A percentile compares a stretch with the other conserved stretches of the same genome.
phyloP scores from a whole-genome alignment of 768 basidiomycete species.

The Asterophora lycoperdoides region DNA sequence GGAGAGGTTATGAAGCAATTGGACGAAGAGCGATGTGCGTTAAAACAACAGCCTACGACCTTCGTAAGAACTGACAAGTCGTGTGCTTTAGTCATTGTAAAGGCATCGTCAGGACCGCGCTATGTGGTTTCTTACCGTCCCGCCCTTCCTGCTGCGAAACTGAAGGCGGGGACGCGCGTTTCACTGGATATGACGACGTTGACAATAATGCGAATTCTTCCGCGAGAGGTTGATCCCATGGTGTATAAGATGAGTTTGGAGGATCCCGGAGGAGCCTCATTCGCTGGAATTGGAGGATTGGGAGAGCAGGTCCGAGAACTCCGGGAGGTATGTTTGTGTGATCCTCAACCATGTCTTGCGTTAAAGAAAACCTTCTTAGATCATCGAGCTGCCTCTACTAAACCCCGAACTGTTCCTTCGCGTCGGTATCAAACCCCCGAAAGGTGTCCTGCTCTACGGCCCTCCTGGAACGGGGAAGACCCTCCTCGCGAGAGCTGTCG shows the following conservation, averaged over 20 bases:
- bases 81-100: slow-evolving; percentile 77
- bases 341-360: not conserved
- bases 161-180: slow-evolving; percentile 92
- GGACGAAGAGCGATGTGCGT: slow-evolving; percentile 94
- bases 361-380: slow-evolving; percentile 37
- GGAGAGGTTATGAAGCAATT: slow-evolving; percentile 99
- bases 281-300: slow-evolving; percentile 95
- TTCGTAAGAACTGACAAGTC: not conserved
- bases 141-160: slow-evolving; percentile 83
- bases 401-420: slow-evolving; percentile 92
- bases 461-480: slow-evolving; percentile 98
- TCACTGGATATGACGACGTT: slow-evolving; percentile 99
- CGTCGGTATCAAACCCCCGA: slow-evolving; percentile 96
- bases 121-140: slow-evolving; percentile 98
- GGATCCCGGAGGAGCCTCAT: slow-evolving; percentile 92
- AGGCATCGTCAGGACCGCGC: slow-evolving; percentile 95
- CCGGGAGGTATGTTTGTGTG: slow-evolving; percentile 63
- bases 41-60: not conserved
- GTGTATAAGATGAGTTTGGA: slow-evolving; percentile 99
- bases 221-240: slow-evolving; percentile 94
- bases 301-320: slow-evolving; percentile 95
- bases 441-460: slow-evolving; percentile 93
- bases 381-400: slow-evolving; percentile 92
- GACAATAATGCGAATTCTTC: slow-evolving; percentile 97
- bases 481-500: slow-evolving; percentile 88